Evolutionary conservation across 768 basidiomycete species (phyloP), one percentile per base, ranked within the genome.

Genomic region (Chlorophyllum brunneum): DNA sequence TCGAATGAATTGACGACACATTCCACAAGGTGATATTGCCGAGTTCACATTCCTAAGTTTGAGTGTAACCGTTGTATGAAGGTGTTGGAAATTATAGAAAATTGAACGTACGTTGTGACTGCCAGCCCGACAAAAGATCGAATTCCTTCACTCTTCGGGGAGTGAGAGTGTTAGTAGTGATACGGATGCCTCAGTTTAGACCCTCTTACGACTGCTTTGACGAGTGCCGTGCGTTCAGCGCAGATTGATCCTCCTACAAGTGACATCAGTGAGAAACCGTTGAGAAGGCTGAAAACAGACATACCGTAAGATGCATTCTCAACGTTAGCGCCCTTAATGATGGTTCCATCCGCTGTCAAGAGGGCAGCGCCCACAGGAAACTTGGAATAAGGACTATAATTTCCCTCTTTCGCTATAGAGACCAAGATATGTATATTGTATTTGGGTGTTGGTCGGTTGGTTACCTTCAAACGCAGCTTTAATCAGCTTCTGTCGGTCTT

Each of bases 241-340:
- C 95, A 98, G 54, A 98, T 95, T 0, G 88, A 81, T 1, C 81
- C 92, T 4, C 94, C 94, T 95, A 52, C 10, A 48, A 39, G 10
- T 15, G 44, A 3, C 23, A 6, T n/a, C 6, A 48, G 22, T 20
- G 15, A 22, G 29, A 43, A 16, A 47, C 0, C 10, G 30, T 7
- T 16, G 23, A 30, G 38, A 42, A 10, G 34, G 8, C 37, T 18
- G n/a, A 10, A 33, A 24, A 24, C 27, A 22, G 6, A 60, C 73
- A n/a, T 54, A 94, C 95, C 93, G 61, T 92, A 91, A 0, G 88
- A 87, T 0, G 92, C 93, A 61, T 97, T 98, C 72, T 99, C 97
- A 55, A 98, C 79, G 65, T 97, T 98, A 26, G 88, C 86, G 4
- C 95, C 94, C 55, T 80, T 85, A 54, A 95, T 81, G 18, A 95